These are phyloP conservation scores for Phoma herbarum DNA, from an alignment of 2,329 filamentous ascomycete species.

Conservation along the genomic window DNA sequence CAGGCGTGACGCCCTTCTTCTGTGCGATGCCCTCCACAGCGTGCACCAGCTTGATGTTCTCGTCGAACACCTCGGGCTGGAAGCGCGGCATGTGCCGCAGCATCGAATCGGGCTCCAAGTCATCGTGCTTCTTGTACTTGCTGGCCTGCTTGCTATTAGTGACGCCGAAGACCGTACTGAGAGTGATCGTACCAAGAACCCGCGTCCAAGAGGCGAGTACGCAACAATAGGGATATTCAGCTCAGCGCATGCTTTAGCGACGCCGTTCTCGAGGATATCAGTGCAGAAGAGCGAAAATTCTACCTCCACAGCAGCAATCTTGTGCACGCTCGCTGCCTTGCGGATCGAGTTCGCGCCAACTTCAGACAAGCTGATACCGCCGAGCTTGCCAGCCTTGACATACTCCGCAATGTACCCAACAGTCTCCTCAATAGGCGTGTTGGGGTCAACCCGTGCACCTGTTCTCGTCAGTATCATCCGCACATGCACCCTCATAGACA, in stretches of 20 bases:
- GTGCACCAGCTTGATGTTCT: constrained; percentile 70
- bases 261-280: constrained; percentile 66
- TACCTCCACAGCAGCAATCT: constrained; percentile 67
- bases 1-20: constrained; percentile 66
- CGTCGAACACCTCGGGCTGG: constrained; percentile 68
- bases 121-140: constrained; percentile 59
- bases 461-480: not conserved
- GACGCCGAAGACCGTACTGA: not conserved
- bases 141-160: constrained; percentile 49
- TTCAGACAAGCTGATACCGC: constrained; percentile 58
- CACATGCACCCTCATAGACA: not conserved
- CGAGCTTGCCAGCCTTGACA: constrained; percentile 54
- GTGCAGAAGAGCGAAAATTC: constrained; percentile 67
- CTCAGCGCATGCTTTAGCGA: constrained; percentile 66
- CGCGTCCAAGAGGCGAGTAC: constrained; percentile 75
- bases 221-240: constrained; percentile 72
- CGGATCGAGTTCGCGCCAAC: constrained; percentile 57
- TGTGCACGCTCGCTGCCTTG: constrained; percentile 61
- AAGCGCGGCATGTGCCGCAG: constrained; percentile 65
- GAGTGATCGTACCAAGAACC: constrained; percentile 56
- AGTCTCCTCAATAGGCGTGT: constrained; percentile 57
- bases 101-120: constrained; percentile 67
- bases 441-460: constrained; percentile 54
- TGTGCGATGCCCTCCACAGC: constrained; percentile 67
- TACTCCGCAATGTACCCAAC: constrained; percentile 53